phyloP scores from a whole-genome alignment of 305 asterid species.

The Fraxinus angustifolia region DNA sequence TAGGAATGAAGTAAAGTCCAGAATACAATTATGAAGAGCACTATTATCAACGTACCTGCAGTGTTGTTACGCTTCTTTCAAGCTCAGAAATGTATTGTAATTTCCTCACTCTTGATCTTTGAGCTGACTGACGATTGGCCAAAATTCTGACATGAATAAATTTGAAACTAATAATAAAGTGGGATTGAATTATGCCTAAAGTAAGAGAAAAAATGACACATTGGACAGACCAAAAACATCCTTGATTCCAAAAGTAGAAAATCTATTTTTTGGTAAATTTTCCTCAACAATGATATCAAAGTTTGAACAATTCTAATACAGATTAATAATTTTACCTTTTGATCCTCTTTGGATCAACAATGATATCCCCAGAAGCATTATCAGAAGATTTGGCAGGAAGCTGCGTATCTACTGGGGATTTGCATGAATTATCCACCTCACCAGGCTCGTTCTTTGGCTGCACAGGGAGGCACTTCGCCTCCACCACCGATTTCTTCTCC shows the following conservation, averaged over 20 bases:
- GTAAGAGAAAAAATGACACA: neutral
- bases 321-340: constrained; percentile 47
- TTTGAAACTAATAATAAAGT: neutral
- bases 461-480: constrained; percentile 20
- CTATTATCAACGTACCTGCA: constrained; percentile 40
- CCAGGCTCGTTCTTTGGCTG: constrained; percentile 61
- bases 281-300: neutral
- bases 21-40: neutral
- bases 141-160: constrained; percentile 43
- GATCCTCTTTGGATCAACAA: constrained; percentile 74
- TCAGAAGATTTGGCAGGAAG: constrained; percentile 23
- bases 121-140: constrained; percentile 92
- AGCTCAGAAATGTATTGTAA: constrained; percentile 84
- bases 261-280: neutral
- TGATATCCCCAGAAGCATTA: constrained; percentile 26
- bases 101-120: constrained; percentile 85
- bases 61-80: constrained; percentile 73
- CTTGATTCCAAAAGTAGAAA: neutral
- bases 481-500: too few species aligned
- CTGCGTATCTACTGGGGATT: constrained; percentile 16
- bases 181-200: neutral
- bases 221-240: neutral
- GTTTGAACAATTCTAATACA: too few species aligned
- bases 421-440: constrained; percentile 39
- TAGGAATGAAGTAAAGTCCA: neutral